Conservation (phyloP, 805 yeast species). For the Zygotorulaspora florentina region DNA sequence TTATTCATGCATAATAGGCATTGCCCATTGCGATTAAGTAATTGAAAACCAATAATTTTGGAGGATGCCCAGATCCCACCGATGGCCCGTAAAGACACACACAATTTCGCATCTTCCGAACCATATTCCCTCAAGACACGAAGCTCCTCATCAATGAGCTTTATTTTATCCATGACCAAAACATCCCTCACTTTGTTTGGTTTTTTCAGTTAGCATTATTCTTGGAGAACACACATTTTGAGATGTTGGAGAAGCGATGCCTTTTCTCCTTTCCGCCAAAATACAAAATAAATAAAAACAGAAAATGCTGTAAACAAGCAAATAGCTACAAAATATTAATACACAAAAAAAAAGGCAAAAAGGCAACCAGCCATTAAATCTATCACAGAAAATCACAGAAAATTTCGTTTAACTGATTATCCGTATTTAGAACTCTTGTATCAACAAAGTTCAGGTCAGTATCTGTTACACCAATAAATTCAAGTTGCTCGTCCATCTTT, state of each 20-base stretch:
- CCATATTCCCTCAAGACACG: not conserved
- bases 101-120: not conserved
- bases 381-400: no score
- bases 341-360: no score
- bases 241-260: no score
- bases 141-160: conserved; percentile 1
- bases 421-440: not conserved
- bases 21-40: not conserved
- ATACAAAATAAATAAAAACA: no score
- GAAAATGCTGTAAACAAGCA: no score
- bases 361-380: no score
- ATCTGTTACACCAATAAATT: conserved; percentile 5
- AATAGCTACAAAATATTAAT: no score
- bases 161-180: not conserved
- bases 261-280: no score
- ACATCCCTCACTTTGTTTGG: not conserved
- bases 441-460: conserved; percentile 6
- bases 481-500: conserved; percentile 5
- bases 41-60: conserved; percentile 3
- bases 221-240: no score
- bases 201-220: not conserved
- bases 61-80: conserved; percentile 2
- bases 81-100: not conserved
- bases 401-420: no score
- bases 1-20: conserved; percentile 8